These are phyloP conservation scores for Nitzschia sp. DNA, from an alignment of 108 stramenopile species.

Conservation along the genomic window DNA sequence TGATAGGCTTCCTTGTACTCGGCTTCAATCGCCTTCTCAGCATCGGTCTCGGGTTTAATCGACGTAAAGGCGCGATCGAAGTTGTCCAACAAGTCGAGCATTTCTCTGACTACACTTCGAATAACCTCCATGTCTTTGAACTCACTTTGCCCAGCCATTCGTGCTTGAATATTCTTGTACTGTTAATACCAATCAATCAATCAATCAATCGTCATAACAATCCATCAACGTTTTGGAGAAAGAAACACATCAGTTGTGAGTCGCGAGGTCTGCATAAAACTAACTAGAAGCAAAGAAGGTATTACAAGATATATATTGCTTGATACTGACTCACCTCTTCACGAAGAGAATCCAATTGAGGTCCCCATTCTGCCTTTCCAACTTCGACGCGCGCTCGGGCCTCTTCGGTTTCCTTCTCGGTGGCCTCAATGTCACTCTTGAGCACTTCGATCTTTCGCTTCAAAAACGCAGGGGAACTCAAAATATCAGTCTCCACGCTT, in stretches of 20 bases:
- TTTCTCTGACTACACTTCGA: conserved; percentile 53
- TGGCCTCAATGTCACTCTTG: conserved; percentile 57
- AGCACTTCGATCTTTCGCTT: conserved; percentile 81
- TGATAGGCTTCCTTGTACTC: conserved; percentile 72
- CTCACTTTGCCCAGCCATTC: conserved; percentile 60
- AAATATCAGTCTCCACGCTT: conserved; percentile 52
- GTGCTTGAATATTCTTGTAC: conserved; percentile 62
- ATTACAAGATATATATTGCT: no score
- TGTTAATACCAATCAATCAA: no score
- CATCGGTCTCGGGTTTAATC: conserved; percentile 59
- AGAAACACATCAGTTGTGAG: no score
- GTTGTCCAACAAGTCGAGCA: conserved; percentile 76
- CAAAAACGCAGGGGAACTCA: conserved; percentile 83
- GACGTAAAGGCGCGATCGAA: conserved; percentile 82
- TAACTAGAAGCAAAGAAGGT: no score
- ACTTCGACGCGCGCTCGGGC: conserved; percentile 51
- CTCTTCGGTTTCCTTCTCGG: conserved; percentile 59
- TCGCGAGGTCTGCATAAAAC: no score
- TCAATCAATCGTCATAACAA: no score
- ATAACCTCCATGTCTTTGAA: conserved; percentile 57
- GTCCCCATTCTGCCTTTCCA: conserved; percentile 84
- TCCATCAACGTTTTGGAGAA: no score
- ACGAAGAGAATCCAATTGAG: conserved; percentile 58
- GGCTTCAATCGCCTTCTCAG: conserved; percentile 61
- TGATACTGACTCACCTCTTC: conserved; percentile 64